Evolutionary conservation across 768 basidiomycete genomes (phyloP), one percentile per base, ranked within the genome.

Genomic region (Pleurotus djamor): DNA sequence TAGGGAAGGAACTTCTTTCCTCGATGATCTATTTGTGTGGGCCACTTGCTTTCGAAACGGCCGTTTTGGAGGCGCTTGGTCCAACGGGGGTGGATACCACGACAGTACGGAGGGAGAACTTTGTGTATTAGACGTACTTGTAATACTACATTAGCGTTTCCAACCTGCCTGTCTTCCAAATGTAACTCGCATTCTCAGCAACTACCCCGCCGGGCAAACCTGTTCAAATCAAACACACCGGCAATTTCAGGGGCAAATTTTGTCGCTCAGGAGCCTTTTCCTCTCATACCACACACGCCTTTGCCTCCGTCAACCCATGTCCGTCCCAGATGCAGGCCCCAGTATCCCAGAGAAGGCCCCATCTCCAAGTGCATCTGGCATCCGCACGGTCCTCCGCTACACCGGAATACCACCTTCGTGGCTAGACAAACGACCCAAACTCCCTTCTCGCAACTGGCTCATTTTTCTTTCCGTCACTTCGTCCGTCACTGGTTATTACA

Each of bases 361-460:
- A 12, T 47, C 45, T 16, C 43, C 54, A n/a, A 41, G 37, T 14
- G 37, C 41, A 70, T 87, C 88, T 43, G 89, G 89, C 48, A 65
- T 87, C 48, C 79, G 78, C 59, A 73, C 81, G 17, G 86, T 82
- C n/a, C 80, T 92, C 61, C 77, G 80, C 65, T 88, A 87, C 74
- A 89, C 83, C 1, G 86, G 86, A 57, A 81, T 87, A 12, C 85
- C 86, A 32, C 78, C 86, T 13, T 88, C 88, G 51, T 94, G 93
- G 84, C 79, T 97, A 43, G 83, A 87, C 64, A 92, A 91, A 70
- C 84, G 90, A 37, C 96, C 95, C 2, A 86, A 84, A 63, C 80
- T 96, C 13, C 96, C 96, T 3, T 94, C 92, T 0, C 83, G 93
- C 61, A 97, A 97, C 66, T 96, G 94, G 94, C 84, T 93, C 64